phyloP scores from a whole-genome alignment of 345 rosid species.

The Corchorus olitorius region DNA sequence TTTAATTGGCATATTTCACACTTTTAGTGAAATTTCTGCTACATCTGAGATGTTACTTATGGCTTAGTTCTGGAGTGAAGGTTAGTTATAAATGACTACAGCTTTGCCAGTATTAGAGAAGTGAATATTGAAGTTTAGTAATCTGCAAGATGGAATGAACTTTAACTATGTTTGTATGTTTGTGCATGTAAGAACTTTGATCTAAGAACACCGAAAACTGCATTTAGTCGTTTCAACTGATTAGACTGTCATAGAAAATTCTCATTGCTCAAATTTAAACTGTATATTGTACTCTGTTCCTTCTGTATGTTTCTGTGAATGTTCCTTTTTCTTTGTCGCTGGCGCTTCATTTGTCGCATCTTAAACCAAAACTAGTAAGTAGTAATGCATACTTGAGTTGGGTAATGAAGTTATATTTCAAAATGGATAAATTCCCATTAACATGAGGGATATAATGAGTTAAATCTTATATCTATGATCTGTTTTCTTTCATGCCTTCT shows the following conservation, averaged over 20 bases:
- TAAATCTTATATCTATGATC: neutral
- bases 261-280: neutral
- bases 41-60: slow-evolving; percentile 3
- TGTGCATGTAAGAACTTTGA: neutral
- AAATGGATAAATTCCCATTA: neutral
- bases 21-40: slow-evolving; percentile 16
- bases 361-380: neutral
- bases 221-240: slow-evolving; percentile 2
- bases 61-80: neutral
- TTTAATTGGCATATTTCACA: neutral
- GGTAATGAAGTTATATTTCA: neutral
- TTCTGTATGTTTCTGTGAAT: neutral
- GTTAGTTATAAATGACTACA: neutral
- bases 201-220: neutral
- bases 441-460: neutral
- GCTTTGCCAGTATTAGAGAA: neutral
- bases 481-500: neutral
- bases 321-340: neutral
- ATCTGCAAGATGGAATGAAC: neutral
- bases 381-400: neutral
- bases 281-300: neutral
- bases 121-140: neutral
- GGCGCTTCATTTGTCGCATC: neutral
- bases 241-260: neutral
- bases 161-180: neutral